A percentile compares a stretch with the other conserved stretches of the same genome.
These are phyloP conservation scores for Tylopilus rubrobrunneus DNA, from an alignment of 768 basidiomycete species.

Conservation along the genomic window DNA sequence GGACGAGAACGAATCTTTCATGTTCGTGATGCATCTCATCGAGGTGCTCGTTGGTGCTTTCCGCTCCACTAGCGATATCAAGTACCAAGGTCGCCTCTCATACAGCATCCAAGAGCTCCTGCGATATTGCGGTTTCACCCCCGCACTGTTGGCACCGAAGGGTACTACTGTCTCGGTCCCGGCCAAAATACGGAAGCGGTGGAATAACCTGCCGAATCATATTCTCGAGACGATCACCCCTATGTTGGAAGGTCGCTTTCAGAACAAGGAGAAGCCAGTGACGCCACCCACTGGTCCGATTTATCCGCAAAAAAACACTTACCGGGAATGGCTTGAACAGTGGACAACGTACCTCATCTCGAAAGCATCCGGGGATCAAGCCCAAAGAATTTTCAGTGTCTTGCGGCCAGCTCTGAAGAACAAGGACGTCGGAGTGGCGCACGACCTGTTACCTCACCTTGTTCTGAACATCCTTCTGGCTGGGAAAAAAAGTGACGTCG, in stretches of 20 bases:
- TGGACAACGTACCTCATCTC: conserved; percentile 85
- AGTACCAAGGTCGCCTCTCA: conserved; percentile 84
- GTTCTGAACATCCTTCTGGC: conserved; percentile 80
- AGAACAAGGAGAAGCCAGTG: conserved; percentile 41
- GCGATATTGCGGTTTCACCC: conserved; percentile 81
- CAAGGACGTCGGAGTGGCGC: conserved; percentile 94
- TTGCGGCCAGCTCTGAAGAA: conserved; percentile 76
- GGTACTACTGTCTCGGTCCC: conserved; percentile 50
- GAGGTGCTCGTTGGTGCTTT: conserved; percentile 83
- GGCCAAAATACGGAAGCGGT: conserved; percentile 66
- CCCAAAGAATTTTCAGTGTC: conserved; percentile 68
- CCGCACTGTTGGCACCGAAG: conserved; percentile 60
- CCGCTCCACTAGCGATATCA: conserved; percentile 90
- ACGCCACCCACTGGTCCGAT: conserved; percentile 61
- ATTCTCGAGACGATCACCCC: conserved; percentile 85
- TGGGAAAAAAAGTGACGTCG: conserved; percentile 57
- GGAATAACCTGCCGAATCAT: conserved; percentile 77
- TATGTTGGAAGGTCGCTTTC: conserved; percentile 67
- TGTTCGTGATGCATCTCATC: conserved; percentile 85
- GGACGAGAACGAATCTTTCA: conserved; percentile 69
- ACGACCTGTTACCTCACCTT: conserved; percentile 86
- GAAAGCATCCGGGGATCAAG: conserved; percentile 51
- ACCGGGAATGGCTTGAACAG: conserved; percentile 92
- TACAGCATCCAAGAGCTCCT: conserved; percentile 91
- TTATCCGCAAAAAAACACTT: conserved; percentile 72